Evolutionary conservation across 306 rosid genomes (phyloP).

Genomic region (barrel medic (Medicago truncatula)): MtrunA17r5.0-ANR NC_053042.1:51278001-51278500

Average conservation of each 20-base stretch:
- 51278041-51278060: no score
- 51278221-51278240: constrained; percentile 39
- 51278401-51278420: constrained; percentile 49
- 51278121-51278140: no score
- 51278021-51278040: no score
- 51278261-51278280: constrained; percentile 12
- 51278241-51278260: constrained; percentile 24
- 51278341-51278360: constrained; percentile 41
- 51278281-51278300: constrained; percentile 39
- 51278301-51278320: constrained; percentile 35
- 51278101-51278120: no score
- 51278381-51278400: constrained; percentile 40
- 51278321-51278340: constrained; percentile 33
- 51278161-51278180: constrained; percentile 20
- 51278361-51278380: constrained; percentile 25
- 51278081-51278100: no score
- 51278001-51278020: no score
- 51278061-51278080: no score
- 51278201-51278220: constrained; percentile 41
- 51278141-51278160: constrained; percentile 26
- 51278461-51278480: constrained; percentile 86
- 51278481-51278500: constrained; percentile 81
- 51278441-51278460: constrained; percentile 88
- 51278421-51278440: constrained; percentile 69
- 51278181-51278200: constrained; percentile 36